Base-by-base conservation (phyloP, 352 stramenopile species). In the Globisporangium cederbergense region DNA sequence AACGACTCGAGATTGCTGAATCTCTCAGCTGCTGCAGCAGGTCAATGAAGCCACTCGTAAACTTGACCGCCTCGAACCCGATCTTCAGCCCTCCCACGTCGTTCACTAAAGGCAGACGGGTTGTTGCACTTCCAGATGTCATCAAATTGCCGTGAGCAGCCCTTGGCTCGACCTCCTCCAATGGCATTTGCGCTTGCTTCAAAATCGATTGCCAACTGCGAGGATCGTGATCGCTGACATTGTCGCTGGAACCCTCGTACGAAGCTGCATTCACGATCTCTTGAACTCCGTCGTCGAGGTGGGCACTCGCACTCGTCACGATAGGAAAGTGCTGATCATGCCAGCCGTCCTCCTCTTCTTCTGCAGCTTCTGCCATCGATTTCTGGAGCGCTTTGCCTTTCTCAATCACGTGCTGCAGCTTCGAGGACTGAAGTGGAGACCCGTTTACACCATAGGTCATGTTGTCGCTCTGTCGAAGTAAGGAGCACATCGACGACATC, bases 21-120 rank as follows among this genome's bases (percentile, higher is more conserved):
- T 89, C 76, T 11, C 78, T 76, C 22, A 86, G 66, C 51, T 78
- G 67, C 6, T 72, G 77, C 5, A 90, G 67, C 50, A 72, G 62
- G 0, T 75, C 61, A 4, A 86, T 73, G 25, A 85, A 77, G 13
- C 65, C 53, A 16, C 25, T 62, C 5, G 78, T 61, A 18, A 88
- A 65, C 52, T 82, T 76, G 50, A 89, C 52, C 3, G 70, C 69
- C 30, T 88, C 73, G 38, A 86, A 83, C 2, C 61, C 68, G 4
- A 89, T 70, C 34, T 77, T 68, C 52, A 89, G n/a, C 2, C 64
- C 69, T 56, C 4, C 65, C 63, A 6, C 47, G 3, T 30, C 53
- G 34, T 25, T 46, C 16, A 11, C 14, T 4, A 51, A 32, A 9
- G 40, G 46, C 32, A 43, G 47, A 25, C 9, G 20, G 13, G 16